These are phyloP conservation scores for Coleophoma cylindrospora DNA, from an alignment of 2,329 filamentous ascomycete genomes.

Conservation along the genomic window DNA sequence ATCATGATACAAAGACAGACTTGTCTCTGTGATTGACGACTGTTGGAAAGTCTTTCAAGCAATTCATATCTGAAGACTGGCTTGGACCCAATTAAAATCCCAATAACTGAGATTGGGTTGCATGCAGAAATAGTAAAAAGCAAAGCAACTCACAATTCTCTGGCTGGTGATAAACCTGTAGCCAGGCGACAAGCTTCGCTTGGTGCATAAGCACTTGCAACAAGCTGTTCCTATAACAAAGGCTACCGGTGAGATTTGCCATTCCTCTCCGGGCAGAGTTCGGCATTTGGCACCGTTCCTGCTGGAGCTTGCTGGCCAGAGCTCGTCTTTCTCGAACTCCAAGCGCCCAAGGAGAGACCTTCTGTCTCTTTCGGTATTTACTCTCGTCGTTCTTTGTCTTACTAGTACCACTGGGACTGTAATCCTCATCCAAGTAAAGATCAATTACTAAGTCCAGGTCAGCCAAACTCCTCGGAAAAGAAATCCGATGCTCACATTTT, in stretches of 20 bases:
- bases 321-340: constrained; percentile 1
- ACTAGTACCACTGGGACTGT: too few relatives aligned
- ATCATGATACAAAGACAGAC: too few relatives aligned
- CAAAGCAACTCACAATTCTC: constrained; percentile 15
- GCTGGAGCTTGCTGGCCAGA: constrained; percentile 4
- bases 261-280: constrained; percentile 19
- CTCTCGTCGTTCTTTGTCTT: not conserved
- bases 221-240: constrained; percentile 28
- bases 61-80: not conserved
- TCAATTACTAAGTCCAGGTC: too few relatives aligned
- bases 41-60: not conserved
- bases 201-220: constrained; percentile 28
- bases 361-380: constrained; percentile 2
- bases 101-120: too few relatives aligned
- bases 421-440: too few relatives aligned
- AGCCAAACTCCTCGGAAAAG: too few relatives aligned
- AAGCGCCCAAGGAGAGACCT: constrained; percentile 4
- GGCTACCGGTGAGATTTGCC: constrained; percentile 17
- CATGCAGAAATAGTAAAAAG: not conserved
- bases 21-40: not conserved
- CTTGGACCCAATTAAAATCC: too few relatives aligned
- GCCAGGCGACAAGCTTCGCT: constrained; percentile 26
- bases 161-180: constrained; percentile 17
- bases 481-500: too few relatives aligned
- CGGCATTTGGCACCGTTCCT: constrained; percentile 14